Base-by-base conservation (phyloP, 2,329 filamentous ascomycete species). In the Chrysoporthe cubensis region DNA sequence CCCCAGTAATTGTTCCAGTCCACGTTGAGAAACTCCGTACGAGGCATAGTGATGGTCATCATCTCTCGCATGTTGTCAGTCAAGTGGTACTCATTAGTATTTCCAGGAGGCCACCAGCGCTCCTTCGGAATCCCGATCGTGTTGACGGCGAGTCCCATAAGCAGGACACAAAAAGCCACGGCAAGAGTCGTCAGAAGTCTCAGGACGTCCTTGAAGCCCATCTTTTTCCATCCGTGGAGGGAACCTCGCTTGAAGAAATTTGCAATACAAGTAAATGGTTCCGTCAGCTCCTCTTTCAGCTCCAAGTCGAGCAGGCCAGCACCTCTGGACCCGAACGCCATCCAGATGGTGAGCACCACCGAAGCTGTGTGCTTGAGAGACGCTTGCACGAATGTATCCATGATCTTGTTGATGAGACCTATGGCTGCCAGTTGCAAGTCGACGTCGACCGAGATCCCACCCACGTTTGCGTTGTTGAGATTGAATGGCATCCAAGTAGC, bases 261-360 rank as follows among this genome's bases (percentile, higher is more conserved):
- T 14, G 16, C 40, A 5, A 60, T 18, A 32, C 58, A 60, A 9
- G 58, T 60, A 18, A 42, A 43, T 34, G 58, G 58, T 40, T 60
- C 40, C 16, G 58, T 60, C 58, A 60, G 9, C 58, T 60, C 58
- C 58, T 60, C 40, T 40, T 60, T 26, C 21, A 60, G 58, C 58
- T 60, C n/a, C 13, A 44, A 34, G 58, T 60, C 58, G 21, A 60
- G 58, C 40, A 60, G 58, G 58, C 58, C 43, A 9, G 58, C 58
- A n/a, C 58, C 58, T 18, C 26, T 60, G 42, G n/a, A n/a, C 40
- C 58, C n/a, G n/a, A 44, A 32, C 18, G 58, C 58, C 58, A 60
- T 60, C 58, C 58, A 60, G 40, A 52, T 52, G 9, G 50, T 52
- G 50, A 52, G 50, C 50, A 52, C 21, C 50, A 52, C 50, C 50